A percentile compares a stretch with the other conserved stretches of the same genome.
These are phyloP conservation scores for Hypomontagnella monticulosa DNA, from an alignment of 495 filamentous ascomycete species.

Conservation along the genomic window DNA sequence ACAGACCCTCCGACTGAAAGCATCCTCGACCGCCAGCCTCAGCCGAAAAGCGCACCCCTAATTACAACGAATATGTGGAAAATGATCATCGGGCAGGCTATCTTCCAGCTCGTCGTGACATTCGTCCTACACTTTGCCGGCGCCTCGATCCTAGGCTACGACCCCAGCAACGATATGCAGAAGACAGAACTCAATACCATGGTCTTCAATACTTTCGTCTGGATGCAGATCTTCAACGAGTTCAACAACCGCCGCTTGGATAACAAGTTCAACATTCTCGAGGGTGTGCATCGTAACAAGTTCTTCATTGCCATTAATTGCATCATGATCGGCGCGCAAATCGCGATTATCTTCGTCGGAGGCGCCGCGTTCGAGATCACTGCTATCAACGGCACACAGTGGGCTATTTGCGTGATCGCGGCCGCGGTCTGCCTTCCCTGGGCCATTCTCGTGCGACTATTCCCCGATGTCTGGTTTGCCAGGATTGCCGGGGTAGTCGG, in stretches of 20 bases:
- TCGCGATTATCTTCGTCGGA: slow-evolving; percentile 82
- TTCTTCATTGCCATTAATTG: slow-evolving; percentile 86
- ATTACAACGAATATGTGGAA: slow-evolving; percentile 91
- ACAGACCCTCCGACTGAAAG: slow-evolving; percentile 79
- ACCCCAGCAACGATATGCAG: slow-evolving; percentile 33
- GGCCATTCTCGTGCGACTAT: slow-evolving; percentile 74
- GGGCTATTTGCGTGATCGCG: slow-evolving; percentile 77
- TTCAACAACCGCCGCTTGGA: slow-evolving; percentile 77
- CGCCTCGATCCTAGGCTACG: slow-evolving; percentile 67
- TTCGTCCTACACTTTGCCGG: slow-evolving; percentile 82
- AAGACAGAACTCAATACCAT: slow-evolving; percentile 68
- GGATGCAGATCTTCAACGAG: slow-evolving; percentile 96
- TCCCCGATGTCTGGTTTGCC: slow-evolving; percentile 67
- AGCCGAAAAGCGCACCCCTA: slow-evolving; percentile 78
- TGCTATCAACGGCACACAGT: slow-evolving; percentile 71
- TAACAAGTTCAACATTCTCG: slow-evolving; percentile 90
- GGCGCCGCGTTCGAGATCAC: slow-evolving; percentile 73
- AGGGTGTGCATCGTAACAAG: slow-evolving; percentile 78
- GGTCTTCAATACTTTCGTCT: slow-evolving; percentile 92
- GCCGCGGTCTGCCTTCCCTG: slow-evolving; percentile 76
- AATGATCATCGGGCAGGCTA: slow-evolving; percentile 88
- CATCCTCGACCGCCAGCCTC: slow-evolving; percentile 78
- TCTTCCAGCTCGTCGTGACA: slow-evolving; percentile 84
- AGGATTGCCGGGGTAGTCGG: slow-evolving; percentile 33
- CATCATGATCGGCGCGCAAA: slow-evolving; percentile 84